Evolutionary conservation across 163 green algal genomes (phyloP).

Genomic region (Prototheca stagnorum): DNA sequence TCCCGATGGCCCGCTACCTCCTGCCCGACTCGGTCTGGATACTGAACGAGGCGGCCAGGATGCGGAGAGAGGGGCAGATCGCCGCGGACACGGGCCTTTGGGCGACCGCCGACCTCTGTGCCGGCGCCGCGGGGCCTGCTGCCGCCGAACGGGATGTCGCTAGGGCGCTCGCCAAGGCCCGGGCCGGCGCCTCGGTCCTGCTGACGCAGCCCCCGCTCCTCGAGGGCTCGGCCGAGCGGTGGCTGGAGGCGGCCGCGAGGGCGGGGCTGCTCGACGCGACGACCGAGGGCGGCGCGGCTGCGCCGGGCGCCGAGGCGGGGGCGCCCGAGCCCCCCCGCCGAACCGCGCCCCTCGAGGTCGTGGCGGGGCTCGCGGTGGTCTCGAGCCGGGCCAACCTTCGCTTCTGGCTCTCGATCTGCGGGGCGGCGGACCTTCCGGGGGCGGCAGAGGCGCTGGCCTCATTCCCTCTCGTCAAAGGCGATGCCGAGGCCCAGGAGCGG

Average conservation of each 20-base stretch:
- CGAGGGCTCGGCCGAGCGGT: slow-evolving; percentile 34
- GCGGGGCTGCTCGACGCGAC: slow-evolving; percentile 9
- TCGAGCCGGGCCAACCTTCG: slow-evolving; percentile 33
- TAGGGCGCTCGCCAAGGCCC: slow-evolving; percentile 39
- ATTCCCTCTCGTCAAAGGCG: too few species aligned
- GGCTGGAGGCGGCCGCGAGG: slow-evolving; percentile 24
- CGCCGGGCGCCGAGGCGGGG: background rate
- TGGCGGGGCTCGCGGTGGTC: slow-evolving; percentile 39
- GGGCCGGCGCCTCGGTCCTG: slow-evolving; percentile 47
- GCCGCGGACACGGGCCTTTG: slow-evolving; percentile 37
- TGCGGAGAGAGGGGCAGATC: slow-evolving; percentile 29
- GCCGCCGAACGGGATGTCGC: too few species aligned
- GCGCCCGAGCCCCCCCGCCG: too few species aligned
- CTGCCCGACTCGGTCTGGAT: slow-evolving; percentile 31
- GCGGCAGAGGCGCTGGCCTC: too few species aligned
- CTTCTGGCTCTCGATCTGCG: slow-evolving; percentile 55
- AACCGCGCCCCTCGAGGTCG: slow-evolving; percentile 6
- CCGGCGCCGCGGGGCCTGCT: too few species aligned
- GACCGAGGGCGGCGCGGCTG: background rate
- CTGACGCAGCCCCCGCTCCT: slow-evolving; percentile 69
- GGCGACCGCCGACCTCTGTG: slow-evolving; percentile 64
- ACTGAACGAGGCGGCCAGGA: slow-evolving; percentile 22
- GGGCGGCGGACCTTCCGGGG: slow-evolving; percentile 10
- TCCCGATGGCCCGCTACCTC: slow-evolving; percentile 11
- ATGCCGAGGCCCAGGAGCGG: slow-evolving; percentile 9